phyloP scores from a whole-genome alignment of 495 filamentous ascomycete species.

The Hypoxylon subgilvum region DNA sequence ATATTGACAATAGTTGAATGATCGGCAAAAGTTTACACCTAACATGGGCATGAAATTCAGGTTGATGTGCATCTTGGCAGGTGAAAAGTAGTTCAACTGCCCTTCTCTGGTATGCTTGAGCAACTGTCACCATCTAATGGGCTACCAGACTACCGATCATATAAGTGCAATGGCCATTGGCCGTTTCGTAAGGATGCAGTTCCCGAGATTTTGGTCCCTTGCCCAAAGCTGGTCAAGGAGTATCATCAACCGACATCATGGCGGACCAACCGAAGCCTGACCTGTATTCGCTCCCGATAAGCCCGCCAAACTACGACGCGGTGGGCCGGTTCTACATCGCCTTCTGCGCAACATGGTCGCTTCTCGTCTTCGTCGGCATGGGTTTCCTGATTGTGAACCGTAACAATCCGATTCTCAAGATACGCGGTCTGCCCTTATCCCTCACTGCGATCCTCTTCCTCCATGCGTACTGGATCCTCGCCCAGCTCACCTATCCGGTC shows the following conservation, averaged over 20 bases:
- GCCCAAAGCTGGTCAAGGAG: constrained; percentile 16
- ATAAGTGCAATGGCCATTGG: constrained; percentile 20
- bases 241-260: constrained; percentile 30
- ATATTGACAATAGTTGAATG: constrained; percentile 32
- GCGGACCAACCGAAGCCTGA: constrained; percentile 5
- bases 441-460: constrained; percentile 64
- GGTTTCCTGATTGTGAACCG: constrained; percentile 62
- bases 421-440: constrained; percentile 66
- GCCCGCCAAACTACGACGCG: constrained; percentile 44
- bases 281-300: constrained; percentile 31
- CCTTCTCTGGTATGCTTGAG: constrained; percentile 22
- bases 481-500: constrained; percentile 65
- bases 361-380: constrained; percentile 58
- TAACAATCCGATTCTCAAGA: constrained; percentile 62
- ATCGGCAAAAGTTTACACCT: constrained; percentile 20
- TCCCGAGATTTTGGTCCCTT: neutral
- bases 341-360: constrained; percentile 61
- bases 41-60: constrained; percentile 15
- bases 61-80: constrained; percentile 21
- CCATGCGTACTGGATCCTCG: constrained; percentile 67
- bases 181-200: neutral
- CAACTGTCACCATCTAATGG: neutral
- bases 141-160: neutral
- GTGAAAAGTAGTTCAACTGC: neutral
- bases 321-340: constrained; percentile 53